Evolutionary conservation across 2,329 filamentous ascomycete species (phyloP), one percentile per base, ranked within the genome.

Genomic region (Teratosphaeria viscida): DNA sequence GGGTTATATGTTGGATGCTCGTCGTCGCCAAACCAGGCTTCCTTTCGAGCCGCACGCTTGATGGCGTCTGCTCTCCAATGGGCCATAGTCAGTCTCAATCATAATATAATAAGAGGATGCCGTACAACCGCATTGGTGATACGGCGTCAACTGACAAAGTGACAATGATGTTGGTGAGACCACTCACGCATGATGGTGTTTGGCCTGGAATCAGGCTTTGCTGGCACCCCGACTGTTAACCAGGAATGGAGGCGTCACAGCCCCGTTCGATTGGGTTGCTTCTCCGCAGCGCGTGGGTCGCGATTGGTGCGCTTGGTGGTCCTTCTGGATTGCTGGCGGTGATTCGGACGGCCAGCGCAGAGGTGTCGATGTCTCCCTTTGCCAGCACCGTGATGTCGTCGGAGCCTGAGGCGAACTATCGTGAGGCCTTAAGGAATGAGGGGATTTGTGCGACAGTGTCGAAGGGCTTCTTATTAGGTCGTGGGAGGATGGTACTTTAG

Each of bases 11-110:
- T 56, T 12, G 59, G 61, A 26, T 63, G 59, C 26, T 62, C 55
- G 27, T 56, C 57, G 56, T 66, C 63, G 57, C 62, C 55, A 59
- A 68, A 71, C 68, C 69, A 71, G 14, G 68, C 69, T 23, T 64
- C 60, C 16, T 62, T 59, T 53, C 68, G 63, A 47, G 69, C 69
- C n/a, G 62, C 60, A 12, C 62, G 61, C 58, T 70, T 70, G 63
- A 71, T 70, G 37, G 62, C 55, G 55, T 64, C 62, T 63, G 57
- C 43, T n/a, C 61, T 47, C 55, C 59, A 61, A 54, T 32, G 56
- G 54, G 16, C 49, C 53, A 32, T 54, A 32, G 34, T 37, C 53
- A 54, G 27, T 32, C 23, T 54, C 53, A 10, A 39, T 39, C 27
- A 57, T 49, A 49, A 23, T 11, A 47, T 39, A 14, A 49, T 49